These are phyloP conservation scores for Torulaspora delbrueckii DNA, from an alignment of 805 yeast genomes.

Conservation along the genomic window DNA sequence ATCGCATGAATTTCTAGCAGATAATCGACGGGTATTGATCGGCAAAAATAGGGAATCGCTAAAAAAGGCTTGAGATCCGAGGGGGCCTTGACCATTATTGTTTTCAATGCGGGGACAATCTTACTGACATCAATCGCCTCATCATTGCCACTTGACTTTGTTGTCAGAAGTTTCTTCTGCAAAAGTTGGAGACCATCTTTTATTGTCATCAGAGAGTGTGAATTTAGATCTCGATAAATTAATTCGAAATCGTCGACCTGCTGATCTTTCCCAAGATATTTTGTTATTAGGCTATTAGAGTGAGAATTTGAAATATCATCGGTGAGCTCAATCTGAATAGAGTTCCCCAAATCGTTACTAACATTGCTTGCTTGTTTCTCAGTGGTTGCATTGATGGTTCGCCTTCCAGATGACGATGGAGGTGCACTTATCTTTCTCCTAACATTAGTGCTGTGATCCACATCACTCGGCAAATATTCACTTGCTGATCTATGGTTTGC, in stretches of 20 bases:
- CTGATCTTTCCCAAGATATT: conserved; percentile 21
- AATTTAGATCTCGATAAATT: conserved; percentile 7
- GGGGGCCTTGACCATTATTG: conserved; percentile 28
- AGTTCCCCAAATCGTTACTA: conserved; percentile 5
- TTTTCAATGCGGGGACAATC: conserved; percentile 18
- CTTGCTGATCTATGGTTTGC: conserved; percentile 25
- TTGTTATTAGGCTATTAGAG: conserved; percentile 26
- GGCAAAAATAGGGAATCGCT: conserved; percentile 25
- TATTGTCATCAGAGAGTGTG: conserved; percentile 6
- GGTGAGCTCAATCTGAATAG: conserved; percentile 28
- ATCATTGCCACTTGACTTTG: not conserved
- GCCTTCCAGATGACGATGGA: conserved; percentile 5
- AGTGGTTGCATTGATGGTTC: not conserved
- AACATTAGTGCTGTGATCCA: conserved; percentile 2
- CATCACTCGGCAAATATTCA: conserved; percentile 19
- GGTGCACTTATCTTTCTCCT: conserved; percentile 29
- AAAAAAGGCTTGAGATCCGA: conserved; percentile 31
- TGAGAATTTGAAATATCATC: conserved; percentile 25
- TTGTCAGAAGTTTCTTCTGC: conserved; percentile 16
- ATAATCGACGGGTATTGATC: conserved; percentile 25
- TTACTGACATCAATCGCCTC: conserved; percentile 11
- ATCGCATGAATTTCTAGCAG: conserved; percentile 34
- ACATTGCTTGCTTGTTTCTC: not conserved
- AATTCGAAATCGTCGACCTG: conserved; percentile 3
- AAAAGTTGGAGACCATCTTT: conserved; percentile 18